Evolutionary conservation across 1,284 basidiomycete species (phyloP).

Genomic region (Stygiomarasmius scandens): DNA sequence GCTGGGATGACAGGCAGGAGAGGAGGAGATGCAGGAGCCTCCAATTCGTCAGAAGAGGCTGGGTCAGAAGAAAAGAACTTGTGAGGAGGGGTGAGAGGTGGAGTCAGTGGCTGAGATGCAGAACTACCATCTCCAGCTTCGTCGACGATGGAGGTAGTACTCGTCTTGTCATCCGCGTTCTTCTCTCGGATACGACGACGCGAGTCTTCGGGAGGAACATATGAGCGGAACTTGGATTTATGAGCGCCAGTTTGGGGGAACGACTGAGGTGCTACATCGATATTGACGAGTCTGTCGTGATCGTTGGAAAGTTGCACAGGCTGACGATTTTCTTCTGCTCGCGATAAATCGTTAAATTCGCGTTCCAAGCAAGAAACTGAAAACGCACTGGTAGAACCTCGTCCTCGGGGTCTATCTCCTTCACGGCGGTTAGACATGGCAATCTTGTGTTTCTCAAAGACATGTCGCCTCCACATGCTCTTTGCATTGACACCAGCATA

Average conservation of each 20-base stretch:
- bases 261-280: constrained; percentile 41
- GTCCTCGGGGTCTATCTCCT: constrained; percentile 61
- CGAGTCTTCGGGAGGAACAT: not conserved
- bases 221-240: constrained; percentile 42
- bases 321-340: constrained; percentile 49
- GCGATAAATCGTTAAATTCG: constrained; percentile 27
- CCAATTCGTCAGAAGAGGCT: constrained; percentile 25
- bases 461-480: constrained; percentile 85
- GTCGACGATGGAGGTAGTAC: not conserved
- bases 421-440: constrained; percentile 82
- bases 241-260: constrained; percentile 29
- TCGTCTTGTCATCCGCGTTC: not conserved
- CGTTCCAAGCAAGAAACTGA: constrained; percentile 26
- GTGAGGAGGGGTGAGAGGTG: constrained; percentile 44
- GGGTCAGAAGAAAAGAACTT: constrained; percentile 32
- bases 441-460: constrained; percentile 84
- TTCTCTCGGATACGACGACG: not conserved
- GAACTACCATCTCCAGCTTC: not conserved
- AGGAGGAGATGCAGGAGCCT: constrained; percentile 26
- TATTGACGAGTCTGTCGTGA: constrained; percentile 43
- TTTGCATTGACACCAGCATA: constrained; percentile 84
- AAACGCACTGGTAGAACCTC: constrained; percentile 47
- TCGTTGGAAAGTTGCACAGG: constrained; percentile 7
- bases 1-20: constrained; percentile 46
- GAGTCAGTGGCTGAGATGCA: constrained; percentile 29